Percentiles rank a stretch among this genome's conserved stretches.
Conservation (phyloP, 78 protist species). For the Planoprotostelium fungivorum region DNA sequence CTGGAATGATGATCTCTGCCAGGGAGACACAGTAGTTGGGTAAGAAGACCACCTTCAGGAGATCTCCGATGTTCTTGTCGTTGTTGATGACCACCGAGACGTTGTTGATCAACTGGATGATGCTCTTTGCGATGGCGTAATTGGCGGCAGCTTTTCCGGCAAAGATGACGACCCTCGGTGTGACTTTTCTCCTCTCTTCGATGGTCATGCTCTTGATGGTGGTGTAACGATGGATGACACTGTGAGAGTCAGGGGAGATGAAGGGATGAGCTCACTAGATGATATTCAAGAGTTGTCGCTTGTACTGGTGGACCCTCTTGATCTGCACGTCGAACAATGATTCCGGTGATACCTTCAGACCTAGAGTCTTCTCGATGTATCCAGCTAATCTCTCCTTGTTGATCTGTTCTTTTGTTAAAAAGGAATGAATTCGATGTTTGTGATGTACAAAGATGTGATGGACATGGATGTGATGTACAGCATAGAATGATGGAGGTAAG, state of each 20-base stretch:
- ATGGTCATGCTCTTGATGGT: constrained; percentile 21
- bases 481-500: neutral
- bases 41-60: constrained; percentile 85
- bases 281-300: constrained; percentile 88
- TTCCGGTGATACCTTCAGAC: constrained; percentile 50
- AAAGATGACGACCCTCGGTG: constrained; percentile 72
- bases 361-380: constrained; percentile 54
- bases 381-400: constrained; percentile 81
- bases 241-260: neutral
- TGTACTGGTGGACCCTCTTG: constrained; percentile 97
- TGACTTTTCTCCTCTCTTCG: neutral
- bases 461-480: no score
- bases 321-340: constrained; percentile 86
- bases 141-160: constrained; percentile 97
- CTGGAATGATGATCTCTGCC: constrained; percentile 93
- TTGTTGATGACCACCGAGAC: constrained; percentile 85
- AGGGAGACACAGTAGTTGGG: constrained; percentile 89
- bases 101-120: constrained; percentile 83
- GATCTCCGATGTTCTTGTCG: constrained; percentile 69
- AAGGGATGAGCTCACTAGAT: constrained; percentile 26
- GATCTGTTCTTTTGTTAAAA: constrained; percentile 6
- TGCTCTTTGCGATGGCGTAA: constrained; percentile 85
- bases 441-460: no score
- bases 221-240: constrained; percentile 36
- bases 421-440: neutral